Percentiles rank a stretch among this genome's conserved stretches.
Evolutionary conservation across 805 yeast species (phyloP).

Genomic region (Middelhovenomyces tepae): DNA sequence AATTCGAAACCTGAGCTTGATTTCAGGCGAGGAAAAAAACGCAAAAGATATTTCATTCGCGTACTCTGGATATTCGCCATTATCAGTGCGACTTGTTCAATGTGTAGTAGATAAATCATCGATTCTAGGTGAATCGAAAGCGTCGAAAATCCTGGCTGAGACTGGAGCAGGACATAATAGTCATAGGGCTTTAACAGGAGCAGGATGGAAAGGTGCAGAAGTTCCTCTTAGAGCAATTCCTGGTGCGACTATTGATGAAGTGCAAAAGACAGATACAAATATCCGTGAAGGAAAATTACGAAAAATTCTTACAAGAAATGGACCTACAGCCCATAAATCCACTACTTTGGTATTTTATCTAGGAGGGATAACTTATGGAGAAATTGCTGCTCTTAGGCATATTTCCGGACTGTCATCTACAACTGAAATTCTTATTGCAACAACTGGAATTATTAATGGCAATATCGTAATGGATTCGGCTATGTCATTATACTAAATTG

Average conservation of each 20-base stretch:
- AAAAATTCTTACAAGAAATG: constrained; percentile 24
- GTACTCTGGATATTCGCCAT: constrained; percentile 76
- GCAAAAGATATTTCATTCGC: constrained; percentile 51
- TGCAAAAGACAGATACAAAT: constrained; percentile 17
- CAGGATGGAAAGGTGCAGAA: constrained; percentile 34
- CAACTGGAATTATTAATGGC: constrained; percentile 42
- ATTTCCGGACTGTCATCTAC: constrained; percentile 35
- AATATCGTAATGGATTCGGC: constrained; percentile 25
- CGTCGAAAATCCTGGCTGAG: constrained; percentile 8
- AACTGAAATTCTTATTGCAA: constrained; percentile 35
- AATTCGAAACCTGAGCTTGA: constrained; percentile 32
- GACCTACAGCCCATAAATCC: constrained; percentile 24
- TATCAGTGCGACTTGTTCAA: constrained; percentile 61
- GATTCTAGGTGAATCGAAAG: constrained; percentile 7
- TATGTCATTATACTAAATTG: constrained; percentile 7
- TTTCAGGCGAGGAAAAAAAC: constrained; percentile 27
- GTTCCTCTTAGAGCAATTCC: constrained; percentile 28
- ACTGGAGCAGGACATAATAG: too few species aligned
- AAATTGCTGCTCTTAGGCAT: constrained; percentile 60
- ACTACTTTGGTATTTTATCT: constrained; percentile 46
- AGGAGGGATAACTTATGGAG: constrained; percentile 86
- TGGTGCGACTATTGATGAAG: constrained; percentile 30
- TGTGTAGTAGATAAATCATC: constrained; percentile 46
- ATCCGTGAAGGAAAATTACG: constrained; percentile 27
- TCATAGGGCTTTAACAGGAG: too few species aligned